Evolutionary conservation across 1,284 basidiomycete species (phyloP).

Genomic region (Trichosporon sp.): DNA sequence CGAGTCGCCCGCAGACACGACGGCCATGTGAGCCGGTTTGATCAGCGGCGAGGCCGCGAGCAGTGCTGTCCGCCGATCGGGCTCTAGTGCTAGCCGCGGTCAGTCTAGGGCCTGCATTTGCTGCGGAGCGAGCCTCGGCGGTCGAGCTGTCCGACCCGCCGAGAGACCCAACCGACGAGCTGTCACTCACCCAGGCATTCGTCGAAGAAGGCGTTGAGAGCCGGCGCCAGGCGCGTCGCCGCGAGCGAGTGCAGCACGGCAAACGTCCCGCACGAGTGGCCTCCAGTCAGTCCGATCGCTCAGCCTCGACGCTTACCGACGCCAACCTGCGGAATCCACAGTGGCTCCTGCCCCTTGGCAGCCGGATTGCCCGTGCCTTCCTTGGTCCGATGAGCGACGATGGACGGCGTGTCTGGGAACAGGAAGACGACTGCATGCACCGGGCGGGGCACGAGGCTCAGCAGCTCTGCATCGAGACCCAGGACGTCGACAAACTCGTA

Average conservation of each 20-base stretch:
- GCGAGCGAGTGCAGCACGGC: constrained; percentile 26
- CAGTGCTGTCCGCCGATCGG: constrained; percentile 13
- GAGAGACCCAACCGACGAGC: neutral
- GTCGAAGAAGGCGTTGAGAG: constrained; percentile 19
- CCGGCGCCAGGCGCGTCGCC: constrained; percentile 17
- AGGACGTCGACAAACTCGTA: constrained; percentile 54
- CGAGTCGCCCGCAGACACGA: constrained; percentile 20
- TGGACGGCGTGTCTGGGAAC: constrained; percentile 43
- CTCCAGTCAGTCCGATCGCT: constrained; percentile 6
- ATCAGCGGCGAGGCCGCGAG: constrained; percentile 18
- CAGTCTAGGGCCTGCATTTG: neutral
- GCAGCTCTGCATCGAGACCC: constrained; percentile 53
- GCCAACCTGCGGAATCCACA: constrained; percentile 28
- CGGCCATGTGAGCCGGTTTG: constrained; percentile 21
- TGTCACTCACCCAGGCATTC: constrained; percentile 15
- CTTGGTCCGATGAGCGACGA: constrained; percentile 16
- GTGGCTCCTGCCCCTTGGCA: constrained; percentile 6
- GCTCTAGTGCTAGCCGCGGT: neutral
- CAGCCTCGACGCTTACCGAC: constrained; percentile 12
- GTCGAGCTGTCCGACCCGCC: neutral
- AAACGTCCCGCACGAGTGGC: constrained; percentile 29
- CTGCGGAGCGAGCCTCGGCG: neutral
- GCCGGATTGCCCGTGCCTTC: constrained; percentile 6
- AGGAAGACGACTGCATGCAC: constrained; percentile 53
- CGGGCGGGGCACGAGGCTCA: constrained; percentile 51